These are phyloP conservation scores for Ophiostoma tasmaniense DNA, from an alignment of 2,329 filamentous ascomycete genomes.

Conservation along the genomic window DNA sequence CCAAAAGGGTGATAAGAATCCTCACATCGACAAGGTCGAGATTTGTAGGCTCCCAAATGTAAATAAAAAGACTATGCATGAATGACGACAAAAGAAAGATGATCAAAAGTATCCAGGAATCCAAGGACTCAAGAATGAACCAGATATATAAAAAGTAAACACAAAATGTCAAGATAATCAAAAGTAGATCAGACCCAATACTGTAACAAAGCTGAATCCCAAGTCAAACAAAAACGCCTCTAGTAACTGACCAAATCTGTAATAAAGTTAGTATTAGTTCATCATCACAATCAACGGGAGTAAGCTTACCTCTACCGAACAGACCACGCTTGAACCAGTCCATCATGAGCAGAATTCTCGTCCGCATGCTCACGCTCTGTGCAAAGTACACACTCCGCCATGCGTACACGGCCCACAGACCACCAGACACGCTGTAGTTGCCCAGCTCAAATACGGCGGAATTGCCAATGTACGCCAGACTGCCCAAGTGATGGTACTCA, in stretches of 20 bases:
- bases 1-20: background rate
- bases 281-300: background rate
- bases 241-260: slow-evolving; percentile 2
- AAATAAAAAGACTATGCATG: background rate
- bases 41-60: background rate
- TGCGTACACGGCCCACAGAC: slow-evolving; percentile 85
- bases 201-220: background rate
- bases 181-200: background rate
- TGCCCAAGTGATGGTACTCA: slow-evolving; percentile 86
- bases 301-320: slow-evolving; percentile 79
- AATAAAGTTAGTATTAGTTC: background rate
- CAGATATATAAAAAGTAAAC: background rate
- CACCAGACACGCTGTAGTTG: slow-evolving; percentile 70
- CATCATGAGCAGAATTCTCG: slow-evolving; percentile 84
- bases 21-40: background rate
- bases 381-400: slow-evolving; percentile 97
- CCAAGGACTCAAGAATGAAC: background rate
- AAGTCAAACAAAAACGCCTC: background rate
- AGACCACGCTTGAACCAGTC: slow-evolving; percentile 96
- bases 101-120: background rate
- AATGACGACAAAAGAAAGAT: background rate
- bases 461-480: slow-evolving; percentile 90
- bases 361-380: slow-evolving; percentile 89
- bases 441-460: slow-evolving; percentile 88
- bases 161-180: background rate